Percentiles rank a stretch among this genome's conserved stretches.
Evolutionary conservation across 2,329 filamentous ascomycete species (phyloP).

Genomic region (Botryotinia convoluta): DNA sequence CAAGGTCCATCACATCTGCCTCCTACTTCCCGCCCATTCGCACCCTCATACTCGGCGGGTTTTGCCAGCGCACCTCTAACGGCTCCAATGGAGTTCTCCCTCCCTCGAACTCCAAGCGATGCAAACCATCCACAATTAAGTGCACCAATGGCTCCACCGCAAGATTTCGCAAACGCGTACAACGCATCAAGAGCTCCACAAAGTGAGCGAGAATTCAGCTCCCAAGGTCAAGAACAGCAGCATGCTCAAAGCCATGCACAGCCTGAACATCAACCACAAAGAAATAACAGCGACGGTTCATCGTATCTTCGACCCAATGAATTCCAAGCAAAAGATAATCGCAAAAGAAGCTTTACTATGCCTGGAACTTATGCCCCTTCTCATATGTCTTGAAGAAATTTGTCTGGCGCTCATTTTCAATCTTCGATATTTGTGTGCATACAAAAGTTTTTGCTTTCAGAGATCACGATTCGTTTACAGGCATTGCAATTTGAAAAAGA

Average conservation of each 20-base stretch:
- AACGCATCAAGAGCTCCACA: constrained; percentile 31
- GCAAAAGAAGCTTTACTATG: constrained; percentile 36
- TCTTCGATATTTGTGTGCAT: background rate
- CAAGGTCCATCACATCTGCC: constrained; percentile 31
- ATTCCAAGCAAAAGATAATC: constrained; percentile 34
- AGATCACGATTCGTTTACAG: background rate
- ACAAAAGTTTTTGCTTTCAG: constrained; percentile 2
- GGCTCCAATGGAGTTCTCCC: constrained; percentile 52
- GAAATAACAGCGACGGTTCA: constrained; percentile 29
- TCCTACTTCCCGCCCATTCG: constrained; percentile 39
- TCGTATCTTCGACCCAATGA: constrained; percentile 30
- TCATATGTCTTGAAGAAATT: constrained; percentile 14
- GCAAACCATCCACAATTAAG: constrained; percentile 49
- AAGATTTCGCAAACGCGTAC: constrained; percentile 45
- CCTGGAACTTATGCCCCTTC: constrained; percentile 24
- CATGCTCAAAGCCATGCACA: constrained; percentile 27
- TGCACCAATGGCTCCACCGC: constrained; percentile 52
- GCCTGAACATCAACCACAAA: constrained; percentile 21
- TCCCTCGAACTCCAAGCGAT: constrained; percentile 45
- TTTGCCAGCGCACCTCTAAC: constrained; percentile 55
- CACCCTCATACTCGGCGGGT: constrained; percentile 46
- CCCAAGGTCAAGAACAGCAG: constrained; percentile 27
- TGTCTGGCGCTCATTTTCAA: background rate
- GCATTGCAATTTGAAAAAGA: constrained; percentile 6
- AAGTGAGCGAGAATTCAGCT: constrained; percentile 27